phyloP scores from a whole-genome alignment of 2,329 filamentous ascomycete genomes.

The Diaporthe sp. region DNA sequence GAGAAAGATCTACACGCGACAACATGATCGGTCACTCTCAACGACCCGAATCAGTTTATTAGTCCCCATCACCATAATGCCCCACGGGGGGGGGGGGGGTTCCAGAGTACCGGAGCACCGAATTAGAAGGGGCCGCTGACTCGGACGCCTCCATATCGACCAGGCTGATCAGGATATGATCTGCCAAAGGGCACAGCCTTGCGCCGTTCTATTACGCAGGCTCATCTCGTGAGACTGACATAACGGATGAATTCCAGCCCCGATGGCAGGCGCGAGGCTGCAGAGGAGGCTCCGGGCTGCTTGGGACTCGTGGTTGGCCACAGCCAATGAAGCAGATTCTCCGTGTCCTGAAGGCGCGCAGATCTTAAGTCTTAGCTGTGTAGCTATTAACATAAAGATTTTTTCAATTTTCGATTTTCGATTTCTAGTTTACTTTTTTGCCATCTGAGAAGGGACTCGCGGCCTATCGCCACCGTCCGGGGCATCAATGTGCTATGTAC shows the following conservation, averaged over 20 bases:
- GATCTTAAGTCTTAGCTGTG: neutral
- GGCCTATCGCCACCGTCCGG: slow-evolving; percentile 12
- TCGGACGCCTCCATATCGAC: neutral
- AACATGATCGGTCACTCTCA: neutral
- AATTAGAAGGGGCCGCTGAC: neutral
- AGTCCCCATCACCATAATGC: neutral
- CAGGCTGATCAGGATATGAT: slow-evolving; percentile 9
- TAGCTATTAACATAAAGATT: neutral
- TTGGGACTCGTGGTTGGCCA: neutral
- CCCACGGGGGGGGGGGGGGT: neutral
- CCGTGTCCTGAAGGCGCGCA: neutral
- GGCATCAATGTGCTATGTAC: neutral
- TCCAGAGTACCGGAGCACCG: neutral
- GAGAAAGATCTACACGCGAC: slow-evolving; percentile 5
- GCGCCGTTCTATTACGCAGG: neutral
- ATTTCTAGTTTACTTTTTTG: neutral
- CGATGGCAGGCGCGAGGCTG: neutral
- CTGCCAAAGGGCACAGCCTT: neutral
- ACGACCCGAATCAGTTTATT: neutral
- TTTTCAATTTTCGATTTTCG: neutral
- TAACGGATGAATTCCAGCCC: neutral
- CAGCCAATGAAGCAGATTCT: neutral
- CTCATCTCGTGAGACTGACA: neutral
- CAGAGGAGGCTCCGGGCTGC: neutral
- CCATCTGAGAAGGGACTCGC: neutral